These are phyloP conservation scores for Fragilariopsis cylindrus DNA, from an alignment of 108 stramenopile genomes.

Conservation along the genomic window DNA sequence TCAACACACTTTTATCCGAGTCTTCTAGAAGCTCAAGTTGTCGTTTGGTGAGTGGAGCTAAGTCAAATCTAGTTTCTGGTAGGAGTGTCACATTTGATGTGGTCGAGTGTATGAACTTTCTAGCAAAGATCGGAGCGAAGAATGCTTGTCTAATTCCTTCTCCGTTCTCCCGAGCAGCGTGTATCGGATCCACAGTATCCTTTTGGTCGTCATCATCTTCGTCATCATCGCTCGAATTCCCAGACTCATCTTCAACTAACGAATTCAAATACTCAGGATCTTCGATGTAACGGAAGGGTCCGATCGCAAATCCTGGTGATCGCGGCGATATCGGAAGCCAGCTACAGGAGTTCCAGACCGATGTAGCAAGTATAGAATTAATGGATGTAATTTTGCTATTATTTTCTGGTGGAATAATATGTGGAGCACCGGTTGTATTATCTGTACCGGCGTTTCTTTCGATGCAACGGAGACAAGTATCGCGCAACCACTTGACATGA, in stretches of 20 bases:
- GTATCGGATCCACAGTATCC: slow-evolving; percentile 1
- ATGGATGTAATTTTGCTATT: slow-evolving; percentile 21
- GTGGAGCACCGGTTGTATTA: slow-evolving; percentile 22
- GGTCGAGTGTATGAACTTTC: slow-evolving; percentile 65
- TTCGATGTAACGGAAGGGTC: slow-evolving; percentile 72
- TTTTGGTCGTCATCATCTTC: slow-evolving; percentile 11
- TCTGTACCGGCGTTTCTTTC: neutral
- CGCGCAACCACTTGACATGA: slow-evolving; percentile 45
- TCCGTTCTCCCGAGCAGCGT: slow-evolving; percentile 54
- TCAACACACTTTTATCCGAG: slow-evolving; percentile 54
- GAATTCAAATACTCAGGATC: slow-evolving; percentile 83
- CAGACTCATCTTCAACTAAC: slow-evolving; percentile 29
- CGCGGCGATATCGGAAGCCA: slow-evolving; percentile 80
- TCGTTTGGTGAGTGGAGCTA: slow-evolving; percentile 20
- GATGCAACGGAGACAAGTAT: neutral
- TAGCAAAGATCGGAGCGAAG: slow-evolving; percentile 57
- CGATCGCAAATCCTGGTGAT: slow-evolving; percentile 82
- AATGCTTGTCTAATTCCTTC: slow-evolving; percentile 80
- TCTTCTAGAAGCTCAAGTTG: slow-evolving; percentile 33
- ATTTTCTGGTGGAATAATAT: slow-evolving; percentile 63
- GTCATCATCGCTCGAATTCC: slow-evolving; percentile 16
- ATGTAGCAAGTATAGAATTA: slow-evolving; percentile 61
- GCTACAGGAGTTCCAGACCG: slow-evolving; percentile 58
- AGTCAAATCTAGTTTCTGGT: slow-evolving; percentile 30
- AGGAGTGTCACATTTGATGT: slow-evolving; percentile 40